Percentiles rank a stretch among this genome's conserved stretches.
These are phyloP conservation scores for Ceratocystis cubensis DNA, from an alignment of 2,329 filamentous ascomycete species.

Conservation along the genomic window DNA sequence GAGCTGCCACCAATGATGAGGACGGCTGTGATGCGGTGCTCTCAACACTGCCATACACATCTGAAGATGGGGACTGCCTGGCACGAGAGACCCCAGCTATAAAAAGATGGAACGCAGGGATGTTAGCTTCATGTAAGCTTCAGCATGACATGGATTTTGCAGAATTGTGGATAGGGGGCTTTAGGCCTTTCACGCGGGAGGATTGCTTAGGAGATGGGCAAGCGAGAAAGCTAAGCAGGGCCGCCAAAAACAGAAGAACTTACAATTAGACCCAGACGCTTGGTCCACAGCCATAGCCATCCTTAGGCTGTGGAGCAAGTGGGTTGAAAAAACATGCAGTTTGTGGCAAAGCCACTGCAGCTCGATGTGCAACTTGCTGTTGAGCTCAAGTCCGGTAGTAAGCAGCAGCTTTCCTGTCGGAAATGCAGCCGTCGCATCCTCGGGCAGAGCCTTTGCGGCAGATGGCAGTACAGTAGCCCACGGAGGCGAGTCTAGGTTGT, in stretches of 20 bases:
- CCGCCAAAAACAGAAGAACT: neutral
- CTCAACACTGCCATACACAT: neutral
- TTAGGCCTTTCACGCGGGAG: neutral
- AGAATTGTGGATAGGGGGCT: neutral
- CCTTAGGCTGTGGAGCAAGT: conserved; percentile 17
- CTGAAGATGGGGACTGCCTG: neutral
- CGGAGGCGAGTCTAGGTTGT: neutral
- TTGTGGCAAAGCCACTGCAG: conserved; percentile 18
- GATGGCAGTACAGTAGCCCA: neutral
- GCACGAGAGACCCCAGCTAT: neutral
- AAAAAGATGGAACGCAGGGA: conserved; percentile 8
- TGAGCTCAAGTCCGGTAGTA: neutral
- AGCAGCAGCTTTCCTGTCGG: neutral
- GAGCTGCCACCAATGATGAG: neutral
- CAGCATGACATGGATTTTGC: neutral
- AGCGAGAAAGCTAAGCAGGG: neutral
- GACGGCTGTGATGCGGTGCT: neutral
- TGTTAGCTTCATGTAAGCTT: neutral
- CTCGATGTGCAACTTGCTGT: conserved; percentile 12
- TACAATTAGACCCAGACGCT: neutral
- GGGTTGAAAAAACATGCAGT: conserved; percentile 18
- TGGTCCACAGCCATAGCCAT: conserved; percentile 12
- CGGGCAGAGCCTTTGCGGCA: conserved; percentile 8
- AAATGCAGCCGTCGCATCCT: neutral
- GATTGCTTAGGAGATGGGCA: neutral